phyloP scores from a whole-genome alignment of 176 grass and related monocot species.

The Zea mays region Zm-B73-REFERENCE-NAM-5.0 NC_050100.1:194889501-194890000 shows the following conservation, averaged over 20 bases:
- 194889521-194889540: slow-evolving; percentile 3
- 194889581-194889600: slow-evolving; percentile 57
- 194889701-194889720: slow-evolving; percentile 21
- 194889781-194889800: too few species aligned
- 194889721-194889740: slow-evolving; percentile 33
- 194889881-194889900: too few species aligned
- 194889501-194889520: slow-evolving; percentile 51
- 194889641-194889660: slow-evolving; percentile 42
- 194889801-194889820: neutral
- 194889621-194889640: slow-evolving; percentile 43
- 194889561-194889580: slow-evolving; percentile 62
- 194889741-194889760: neutral
- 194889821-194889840: too few species aligned
- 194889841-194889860: too few species aligned
- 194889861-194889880: too few species aligned
- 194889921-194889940: too few species aligned
- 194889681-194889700: slow-evolving; percentile 17
- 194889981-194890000: neutral
- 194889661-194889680: slow-evolving; percentile 14
- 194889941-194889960: too few species aligned
- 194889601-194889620: slow-evolving; percentile 42
- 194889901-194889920: too few species aligned
- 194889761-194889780: slow-evolving; percentile 24
- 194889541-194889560: slow-evolving; percentile 53
- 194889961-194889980: too few species aligned